Evolutionary conservation across 2,329 filamentous ascomycete species (phyloP).

Genomic region (Exophiala dermatitidis): DNA sequence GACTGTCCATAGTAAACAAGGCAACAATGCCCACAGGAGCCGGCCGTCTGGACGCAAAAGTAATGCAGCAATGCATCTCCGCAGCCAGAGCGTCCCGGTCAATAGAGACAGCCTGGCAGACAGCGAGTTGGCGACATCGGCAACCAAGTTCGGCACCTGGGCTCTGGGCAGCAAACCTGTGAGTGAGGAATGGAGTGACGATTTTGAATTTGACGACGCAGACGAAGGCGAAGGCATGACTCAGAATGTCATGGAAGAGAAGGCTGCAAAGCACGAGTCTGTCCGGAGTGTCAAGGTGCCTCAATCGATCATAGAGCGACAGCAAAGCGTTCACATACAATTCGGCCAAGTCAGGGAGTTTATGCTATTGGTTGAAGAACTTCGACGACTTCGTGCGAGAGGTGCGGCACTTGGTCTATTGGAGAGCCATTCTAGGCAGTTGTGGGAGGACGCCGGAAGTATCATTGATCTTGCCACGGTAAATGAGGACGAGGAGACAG

Average conservation of each 20-base stretch:
- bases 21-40: slow-evolving; percentile 49
- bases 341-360: slow-evolving; percentile 58
- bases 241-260: slow-evolving; percentile 8
- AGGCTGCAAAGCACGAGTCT: slow-evolving; percentile 20
- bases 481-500: slow-evolving; percentile 51
- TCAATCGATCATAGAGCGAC: slow-evolving; percentile 55
- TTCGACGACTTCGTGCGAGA: slow-evolving; percentile 54
- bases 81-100: slow-evolving; percentile 60
- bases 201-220: slow-evolving; percentile 57
- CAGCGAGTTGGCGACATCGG: slow-evolving; percentile 45
- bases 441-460: slow-evolving; percentile 59
- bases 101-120: slow-evolving; percentile 45
- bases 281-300: slow-evolving; percentile 46
- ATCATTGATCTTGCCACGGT: slow-evolving; percentile 61
- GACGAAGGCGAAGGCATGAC: slow-evolving; percentile 33
- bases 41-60: slow-evolving; percentile 51
- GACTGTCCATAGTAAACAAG: slow-evolving; percentile 59
- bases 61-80: slow-evolving; percentile 54
- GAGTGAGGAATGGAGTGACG: slow-evolving; percentile 62
- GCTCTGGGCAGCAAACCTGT: slow-evolving; percentile 59
- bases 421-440: slow-evolving; percentile 45
- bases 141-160: slow-evolving; percentile 58
- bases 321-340: slow-evolving; percentile 58
- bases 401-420: slow-evolving; percentile 49
- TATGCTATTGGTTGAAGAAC: slow-evolving; percentile 57